Evolutionary conservation across 805 yeast species (phyloP), one percentile per base, ranked within the genome.

Genomic region (Candida koratica): DNA sequence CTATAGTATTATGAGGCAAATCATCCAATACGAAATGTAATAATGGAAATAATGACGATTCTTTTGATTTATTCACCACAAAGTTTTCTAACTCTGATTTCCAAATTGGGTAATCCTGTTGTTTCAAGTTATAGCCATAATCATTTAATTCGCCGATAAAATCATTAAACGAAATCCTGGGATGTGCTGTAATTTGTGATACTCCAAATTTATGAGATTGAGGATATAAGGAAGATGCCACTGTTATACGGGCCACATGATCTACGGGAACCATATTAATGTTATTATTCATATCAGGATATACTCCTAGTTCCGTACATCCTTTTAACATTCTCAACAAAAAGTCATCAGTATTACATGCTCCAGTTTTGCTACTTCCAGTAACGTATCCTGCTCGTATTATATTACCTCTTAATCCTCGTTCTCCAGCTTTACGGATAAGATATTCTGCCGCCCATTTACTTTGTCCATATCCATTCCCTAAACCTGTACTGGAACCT

Each of bases 201-300:
- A 94, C 98, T 1, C 80, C 64, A 28, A 79, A 61, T 33, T 64
- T 69, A 11, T 65, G 65, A 15, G 60, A 49, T 16, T 93, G 84
- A 17, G 95, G 90, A 51, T 77, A 77, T 44, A 93, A 69, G 0
- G 96, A 82, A 17, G 93, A 65, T 2, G 97, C 86, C 34, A 81
- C 85, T 17, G 81, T 84, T 16, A 88, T 85, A 31, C 95, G 75
- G 1, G 99, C 97, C 46, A 93, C 98, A 53, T 93, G 98, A 51
- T 94, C 97, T 28, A 93, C 98, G 3, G 98, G 98, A 15, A 87
- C 97, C 84, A 89, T 87, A 61, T 93, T 93, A 25, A 90, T 95
- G 31, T 80, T 76, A 68, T 93, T 93, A 47, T 76, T 60, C 47
- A 93, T 88, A 52, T 83, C 84, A 22, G 99, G 98, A 49, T 76